phyloP scores from a whole-genome alignment of 202 grass and related monocot species.

The Schoenoplectus tabernaemontani region DNA sequence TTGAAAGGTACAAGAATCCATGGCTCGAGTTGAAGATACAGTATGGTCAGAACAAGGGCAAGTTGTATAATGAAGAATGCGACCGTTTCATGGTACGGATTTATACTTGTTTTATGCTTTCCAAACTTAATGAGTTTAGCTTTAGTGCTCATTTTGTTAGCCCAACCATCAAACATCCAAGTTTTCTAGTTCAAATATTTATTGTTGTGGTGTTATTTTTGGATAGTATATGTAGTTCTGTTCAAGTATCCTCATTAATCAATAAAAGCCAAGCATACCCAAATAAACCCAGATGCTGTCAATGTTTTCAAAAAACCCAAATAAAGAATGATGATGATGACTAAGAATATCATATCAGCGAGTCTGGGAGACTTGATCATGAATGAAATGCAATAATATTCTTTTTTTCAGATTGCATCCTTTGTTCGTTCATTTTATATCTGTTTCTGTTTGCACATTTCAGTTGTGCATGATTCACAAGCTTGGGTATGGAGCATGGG shows the following conservation, averaged over 20 bases:
- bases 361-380: not conserved
- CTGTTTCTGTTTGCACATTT: conserved; percentile 6
- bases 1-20: conserved; percentile 96
- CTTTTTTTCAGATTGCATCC: not conserved
- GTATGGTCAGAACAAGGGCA: conserved; percentile 95
- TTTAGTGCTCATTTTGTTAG: conserved; percentile 21
- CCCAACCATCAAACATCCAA: not conserved
- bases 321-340: not conserved
- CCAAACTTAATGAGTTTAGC: conserved; percentile 5
- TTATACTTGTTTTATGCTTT: not conserved
- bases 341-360: not conserved
- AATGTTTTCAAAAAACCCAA: too few species aligned
- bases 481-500: conserved; percentile 94
- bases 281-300: too few species aligned
- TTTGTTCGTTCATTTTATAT: not conserved
- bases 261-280: too few species aligned
- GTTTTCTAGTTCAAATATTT: not conserved
- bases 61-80: conserved; percentile 97
- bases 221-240: not conserved
- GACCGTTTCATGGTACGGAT: conserved; percentile 92
- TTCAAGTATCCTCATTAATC: not conserved
- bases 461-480: conserved; percentile 99
- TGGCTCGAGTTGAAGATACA: conserved; percentile 98
- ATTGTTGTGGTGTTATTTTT: not conserved
- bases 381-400: not conserved